phyloP scores from a whole-genome alignment of 108 stramenopile genomes.

The Epipyxis sp. region DNA sequence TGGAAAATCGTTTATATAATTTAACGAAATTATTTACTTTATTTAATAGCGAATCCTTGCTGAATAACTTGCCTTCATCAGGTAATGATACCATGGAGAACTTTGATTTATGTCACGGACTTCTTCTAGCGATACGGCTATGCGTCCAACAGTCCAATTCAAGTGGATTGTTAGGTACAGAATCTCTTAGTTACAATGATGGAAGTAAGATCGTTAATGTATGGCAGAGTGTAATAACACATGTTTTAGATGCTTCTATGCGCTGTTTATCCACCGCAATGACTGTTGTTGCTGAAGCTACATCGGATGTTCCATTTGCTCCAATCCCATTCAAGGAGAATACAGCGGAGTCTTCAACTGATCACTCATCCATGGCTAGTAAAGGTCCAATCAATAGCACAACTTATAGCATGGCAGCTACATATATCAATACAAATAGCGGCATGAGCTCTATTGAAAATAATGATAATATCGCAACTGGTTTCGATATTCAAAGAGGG shows the following conservation, averaged over 20 bases:
- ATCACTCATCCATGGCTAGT: background rate
- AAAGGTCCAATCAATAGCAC: constrained; percentile 13
- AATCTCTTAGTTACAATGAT: background rate
- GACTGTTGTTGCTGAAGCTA: background rate
- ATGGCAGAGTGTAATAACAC: background rate
- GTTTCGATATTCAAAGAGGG: constrained; percentile 33
- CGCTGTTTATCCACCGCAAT: background rate
- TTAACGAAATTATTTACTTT: background rate
- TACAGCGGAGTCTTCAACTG: background rate
- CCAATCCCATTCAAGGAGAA: no score
- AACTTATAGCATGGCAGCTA: background rate
- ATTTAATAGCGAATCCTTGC: background rate
- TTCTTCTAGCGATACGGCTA: background rate
- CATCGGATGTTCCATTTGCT: background rate
- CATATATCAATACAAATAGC: constrained; percentile 10
- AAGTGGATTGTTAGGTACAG: background rate
- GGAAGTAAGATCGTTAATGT: no score
- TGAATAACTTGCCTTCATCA: background rate
- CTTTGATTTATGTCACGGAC: background rate
- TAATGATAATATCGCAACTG: constrained; percentile 2
- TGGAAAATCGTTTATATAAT: background rate
- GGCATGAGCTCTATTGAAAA: background rate
- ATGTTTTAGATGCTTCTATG: no score
- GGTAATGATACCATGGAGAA: no score
- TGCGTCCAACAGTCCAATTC: background rate